Base-by-base conservation (phyloP, 345 rosid genomes). In the Cardamine occulta region DNA sequence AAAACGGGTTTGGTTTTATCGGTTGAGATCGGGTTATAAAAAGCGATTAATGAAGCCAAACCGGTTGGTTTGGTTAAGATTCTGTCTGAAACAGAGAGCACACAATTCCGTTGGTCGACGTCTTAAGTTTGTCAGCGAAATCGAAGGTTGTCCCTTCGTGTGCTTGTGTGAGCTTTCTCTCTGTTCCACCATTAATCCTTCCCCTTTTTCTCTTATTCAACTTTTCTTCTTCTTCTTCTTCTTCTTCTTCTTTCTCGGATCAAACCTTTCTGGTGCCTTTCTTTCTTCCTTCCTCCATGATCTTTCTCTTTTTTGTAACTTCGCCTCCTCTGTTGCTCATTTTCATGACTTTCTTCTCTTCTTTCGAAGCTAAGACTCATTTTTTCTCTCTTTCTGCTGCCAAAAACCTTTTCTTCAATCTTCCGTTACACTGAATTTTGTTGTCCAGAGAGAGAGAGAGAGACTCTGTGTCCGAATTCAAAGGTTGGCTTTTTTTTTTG, bases 121-220 rank as follows among this genome's bases (percentile, higher is more conserved):
- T 66, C 57, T 51, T 40, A 52, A 72, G 69, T 66, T 52, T 31
- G 15, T 15, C 32, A 67, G 74, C 81, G 74, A 79, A 79, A 73
- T 61, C 35, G 2, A 79, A 73, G 81, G 47, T 42, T 32, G 70
- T 66, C 81, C 78, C 65, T 61, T 73, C 66, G 70, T 72, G 53
- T 29, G 65, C 78, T 73, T 73, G 51, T 78, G 68, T 72, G 35
- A 64, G 73, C 70, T 72, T 60, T 78, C 70, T 67, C 78, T 79
- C 70, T 79, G 78, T 79, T 66, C 78, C 70, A 79, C 81, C 81
- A 67, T 79, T 73, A 79, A 60, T 67, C 78, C 68, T 48, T 31
- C 73, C 55, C 57, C 7, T 65, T 49, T 64, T 53, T 66, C 77
- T 78, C 73, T 66, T 72, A n/a, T 56, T 78, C 77, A 47, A 70